Base-by-base conservation (phyloP, 768 basidiomycete species). In the Dentipellis sp. region DNA sequence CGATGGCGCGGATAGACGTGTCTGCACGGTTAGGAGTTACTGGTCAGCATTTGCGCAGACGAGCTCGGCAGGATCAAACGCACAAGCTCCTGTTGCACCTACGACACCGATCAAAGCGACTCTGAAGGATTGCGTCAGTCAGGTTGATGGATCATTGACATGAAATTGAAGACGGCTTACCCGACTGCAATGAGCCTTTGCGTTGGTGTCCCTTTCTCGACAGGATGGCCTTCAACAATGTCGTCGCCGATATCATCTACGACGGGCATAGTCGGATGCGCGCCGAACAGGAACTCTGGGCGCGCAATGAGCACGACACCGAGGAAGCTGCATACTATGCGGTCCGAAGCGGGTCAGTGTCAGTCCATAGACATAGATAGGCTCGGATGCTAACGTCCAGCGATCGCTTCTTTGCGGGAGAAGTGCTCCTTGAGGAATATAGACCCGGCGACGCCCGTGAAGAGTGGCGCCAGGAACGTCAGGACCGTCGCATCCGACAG, bases 261-360 rank as follows among this genome's bases (percentile, higher is more conserved):
- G 19, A 21, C 48, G 8, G 29, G 22, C 22, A 23, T 35, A 42
- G 14, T 14, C 42, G 37, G 40, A 6, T 58, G 50, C 54, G 58
- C 55, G 3, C 84, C 86, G 62, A 97, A 94, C 7, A 97, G 62
- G 52, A 83, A 81, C 0, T 76, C 71, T 0, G 93, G 93, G 37
- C 89, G 76, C 10, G 91, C 88, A 51, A 97, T 91, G 8, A 93
- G 74, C 12, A 94, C 67, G 9, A 92, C 90, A 0, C 92, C 93
- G 9, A 78, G 45, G 35, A 94, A 74, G 67, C 88, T 86, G 49
- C 78, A 75, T 8, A 86, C 80, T 80, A 8, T 14, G 62, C 6
- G 17, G 19, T 3, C 16, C 3, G 19, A 40, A 57, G 14, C 29
- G 48, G 29, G 9, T 23, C 52, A 12, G 42, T 34, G 45, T 7